Evolutionary conservation across 768 basidiomycete genomes (phyloP), one percentile per base, ranked within the genome.

Genomic region (Macrolepiota fuliginosa): DNA sequence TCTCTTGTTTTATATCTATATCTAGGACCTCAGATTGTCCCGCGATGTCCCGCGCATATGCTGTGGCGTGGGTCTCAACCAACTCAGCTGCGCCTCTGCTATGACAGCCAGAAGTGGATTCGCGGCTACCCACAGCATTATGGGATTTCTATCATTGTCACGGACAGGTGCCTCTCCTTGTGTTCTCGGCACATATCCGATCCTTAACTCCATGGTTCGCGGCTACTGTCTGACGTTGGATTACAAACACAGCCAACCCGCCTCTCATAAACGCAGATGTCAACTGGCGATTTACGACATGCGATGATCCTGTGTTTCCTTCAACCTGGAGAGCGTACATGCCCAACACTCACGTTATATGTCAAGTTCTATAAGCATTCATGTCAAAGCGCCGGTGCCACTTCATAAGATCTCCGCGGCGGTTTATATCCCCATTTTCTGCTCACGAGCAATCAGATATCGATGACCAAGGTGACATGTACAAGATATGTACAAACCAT

Each of bases 171-270:
- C 12, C 11, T 29, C 32, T 50, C 22, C 19, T 32, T 19, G 13
- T 40, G 4, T 7, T 35, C 39, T 53, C 51, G 58, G 58, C 7
- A 46, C 42, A 17, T 55, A 45, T 55, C 27, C 15, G 42, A 25
- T 29, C 32, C 47, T n/a, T n/a, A 37, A 19, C 22, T 61, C 53
- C 53, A 61, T 54, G 60, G 29, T 39, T 47, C 53, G 42, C 60
- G 60, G 60, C 12, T 15, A 56, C 39, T 17, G 25, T 56, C 39
- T 27, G 46, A 24, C 37, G 53, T 13, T 24, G 47, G n/a, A 19
- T 39, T 42, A 56, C 39, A 29, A 40, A 29, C 25, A 47, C 45
- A 22, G 56, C 10, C 15, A 27, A 32, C 12, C 56, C 19, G 29
- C 2, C 24, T 22, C 12, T 50, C 22, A 49, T 36, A 55, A 54